Percentiles rank a stretch among this genome's conserved stretches.
Evolutionary conservation across 768 basidiomycete genomes (phyloP).

Genomic region (Cubamyces lactineus): DNA sequence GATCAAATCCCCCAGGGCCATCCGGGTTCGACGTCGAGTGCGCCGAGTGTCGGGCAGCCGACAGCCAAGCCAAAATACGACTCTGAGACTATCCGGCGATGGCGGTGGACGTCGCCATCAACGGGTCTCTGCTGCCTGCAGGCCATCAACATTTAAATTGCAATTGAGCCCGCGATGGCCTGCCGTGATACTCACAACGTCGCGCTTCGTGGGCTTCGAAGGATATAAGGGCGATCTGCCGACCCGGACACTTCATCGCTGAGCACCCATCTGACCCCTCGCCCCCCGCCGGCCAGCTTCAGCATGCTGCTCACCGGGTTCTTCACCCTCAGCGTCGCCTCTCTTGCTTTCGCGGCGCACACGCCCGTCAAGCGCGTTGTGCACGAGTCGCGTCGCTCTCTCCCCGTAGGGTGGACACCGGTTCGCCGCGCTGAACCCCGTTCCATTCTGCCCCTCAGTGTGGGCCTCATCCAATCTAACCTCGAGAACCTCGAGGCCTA

Average conservation of each 20-base stretch:
- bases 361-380: slow-evolving; percentile 34
- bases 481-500: slow-evolving; percentile 48
- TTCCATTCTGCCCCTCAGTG: slow-evolving; percentile 48
- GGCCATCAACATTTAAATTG: neutral
- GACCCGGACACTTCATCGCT: neutral
- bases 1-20: too few relatives aligned
- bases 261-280: slow-evolving; percentile 8
- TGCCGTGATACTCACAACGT: neutral
- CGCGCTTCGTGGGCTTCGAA: neutral
- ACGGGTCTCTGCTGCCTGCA: neutral
- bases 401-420: slow-evolving; percentile 46
- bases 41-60: too few relatives aligned
- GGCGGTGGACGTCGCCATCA: neutral
- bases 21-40: too few relatives aligned
- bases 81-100: too few relatives aligned
- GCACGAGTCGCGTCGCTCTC: slow-evolving; percentile 26
- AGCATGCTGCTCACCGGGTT: slow-evolving; percentile 16
- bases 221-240: neutral
- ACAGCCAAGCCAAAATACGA: too few relatives aligned
- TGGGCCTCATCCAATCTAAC: slow-evolving; percentile 52
- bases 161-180: neutral
- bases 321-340: slow-evolving; percentile 10
- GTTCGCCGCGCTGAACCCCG: slow-evolving; percentile 41
- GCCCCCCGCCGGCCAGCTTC: neutral
- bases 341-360: slow-evolving; percentile 12